Percentiles rank a stretch among this genome's conserved stretches.
Conservation (phyloP, 352 stramenopile species). For the Halophytophthora batemanensis region DNA sequence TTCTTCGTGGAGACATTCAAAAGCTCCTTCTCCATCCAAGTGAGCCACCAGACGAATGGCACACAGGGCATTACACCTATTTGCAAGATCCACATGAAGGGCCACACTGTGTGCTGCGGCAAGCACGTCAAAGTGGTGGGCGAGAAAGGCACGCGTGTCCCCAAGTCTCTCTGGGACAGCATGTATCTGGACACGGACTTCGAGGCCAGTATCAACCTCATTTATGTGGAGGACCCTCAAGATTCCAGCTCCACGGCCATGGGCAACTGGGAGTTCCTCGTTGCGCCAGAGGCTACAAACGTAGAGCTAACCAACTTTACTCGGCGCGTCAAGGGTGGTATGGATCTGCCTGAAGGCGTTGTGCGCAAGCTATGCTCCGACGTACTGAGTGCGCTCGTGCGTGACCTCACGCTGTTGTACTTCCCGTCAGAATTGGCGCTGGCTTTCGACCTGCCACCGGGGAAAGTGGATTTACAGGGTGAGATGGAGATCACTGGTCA, state of each 20-base stretch:
- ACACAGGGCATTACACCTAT: constrained; percentile 60
- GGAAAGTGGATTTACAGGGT: constrained; percentile 59
- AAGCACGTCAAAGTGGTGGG: constrained; percentile 78
- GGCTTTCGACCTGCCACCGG: constrained; percentile 49
- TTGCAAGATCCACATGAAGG: constrained; percentile 59
- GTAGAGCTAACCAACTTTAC: constrained; percentile 72
- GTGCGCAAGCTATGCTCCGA: constrained; percentile 70
- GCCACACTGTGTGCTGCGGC: constrained; percentile 59
- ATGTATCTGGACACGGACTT: constrained; percentile 80
- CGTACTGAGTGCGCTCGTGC: constrained; percentile 58
- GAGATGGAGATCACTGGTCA: constrained; percentile 48
- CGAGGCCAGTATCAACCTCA: constrained; percentile 46
- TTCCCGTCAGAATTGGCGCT: constrained; percentile 63
- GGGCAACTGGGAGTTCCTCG: constrained; percentile 65
- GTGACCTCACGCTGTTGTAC: constrained; percentile 57
- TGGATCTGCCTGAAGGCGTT: constrained; percentile 67
- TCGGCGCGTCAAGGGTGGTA: constrained; percentile 55
- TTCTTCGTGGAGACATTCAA: constrained; percentile 70
- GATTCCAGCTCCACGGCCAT: constrained; percentile 28
- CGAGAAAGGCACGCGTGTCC: constrained; percentile 72
- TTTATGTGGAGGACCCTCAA: constrained; percentile 60
- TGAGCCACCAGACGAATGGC: constrained; percentile 71
- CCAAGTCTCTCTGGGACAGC: constrained; percentile 73
- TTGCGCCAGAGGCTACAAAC: constrained; percentile 44
- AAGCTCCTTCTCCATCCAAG: constrained; percentile 51